Conservation (phyloP, 371 early-diverging fungal species). For the Choanephora cucurbitarum region DNA sequence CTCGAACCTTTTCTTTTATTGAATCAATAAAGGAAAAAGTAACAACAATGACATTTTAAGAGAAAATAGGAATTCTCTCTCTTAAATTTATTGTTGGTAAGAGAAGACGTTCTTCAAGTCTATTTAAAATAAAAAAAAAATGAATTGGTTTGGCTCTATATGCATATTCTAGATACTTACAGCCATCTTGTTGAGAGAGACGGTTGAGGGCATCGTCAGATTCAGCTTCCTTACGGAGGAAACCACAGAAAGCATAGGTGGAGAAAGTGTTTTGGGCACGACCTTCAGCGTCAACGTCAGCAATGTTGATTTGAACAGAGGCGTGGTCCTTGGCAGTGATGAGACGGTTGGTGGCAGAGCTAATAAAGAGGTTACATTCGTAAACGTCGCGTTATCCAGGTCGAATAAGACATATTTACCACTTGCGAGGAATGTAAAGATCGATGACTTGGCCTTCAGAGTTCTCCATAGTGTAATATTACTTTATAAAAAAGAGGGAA, state of each 20-base stretch:
- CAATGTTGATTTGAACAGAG: constrained; percentile 97
- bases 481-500: constrained; percentile 26
- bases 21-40: background rate
- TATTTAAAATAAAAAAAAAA: constrained; percentile 15
- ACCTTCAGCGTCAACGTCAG: constrained; percentile 91
- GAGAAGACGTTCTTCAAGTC: constrained; percentile 57
- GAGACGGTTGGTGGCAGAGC: constrained; percentile 57
- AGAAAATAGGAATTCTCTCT: background rate
- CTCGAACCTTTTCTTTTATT: constrained; percentile 3
- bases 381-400: too few species aligned
- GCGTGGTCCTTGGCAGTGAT: constrained; percentile 92
- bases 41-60: background rate
- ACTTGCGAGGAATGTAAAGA: constrained; percentile 96
- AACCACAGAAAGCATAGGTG: constrained; percentile 94
- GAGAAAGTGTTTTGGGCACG: constrained; percentile 73
- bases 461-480: constrained; percentile 62
- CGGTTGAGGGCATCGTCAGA: constrained; percentile 97
- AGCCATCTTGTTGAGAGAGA: constrained; percentile 89
- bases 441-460: constrained; percentile 80
- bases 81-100: constrained; percentile 46
- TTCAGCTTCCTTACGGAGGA: constrained; percentile 90
- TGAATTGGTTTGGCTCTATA: too few species aligned
- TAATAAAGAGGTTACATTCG: constrained; percentile 17
- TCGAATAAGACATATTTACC: constrained; percentile 67
- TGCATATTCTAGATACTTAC: too few species aligned